These are phyloP conservation scores for Penicillium samsonianum DNA, from an alignment of 495 filamentous ascomycete genomes.

Conservation along the genomic window DNA sequence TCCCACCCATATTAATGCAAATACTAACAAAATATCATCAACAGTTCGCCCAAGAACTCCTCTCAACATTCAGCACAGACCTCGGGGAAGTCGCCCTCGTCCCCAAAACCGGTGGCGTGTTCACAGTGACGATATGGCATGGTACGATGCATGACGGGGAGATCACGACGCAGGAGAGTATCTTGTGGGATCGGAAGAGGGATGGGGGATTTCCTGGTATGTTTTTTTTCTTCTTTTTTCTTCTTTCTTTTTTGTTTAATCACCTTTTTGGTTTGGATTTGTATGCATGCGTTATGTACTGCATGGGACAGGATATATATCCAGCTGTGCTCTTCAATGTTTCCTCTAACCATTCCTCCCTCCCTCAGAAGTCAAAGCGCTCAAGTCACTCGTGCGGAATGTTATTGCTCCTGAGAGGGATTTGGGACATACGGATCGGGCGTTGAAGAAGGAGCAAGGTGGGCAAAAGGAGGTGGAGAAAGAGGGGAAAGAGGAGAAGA, in stretches of 20 bases:
- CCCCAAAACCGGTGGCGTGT: constrained; percentile 81
- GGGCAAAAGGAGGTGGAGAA: constrained; percentile 6
- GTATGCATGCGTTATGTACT: not conserved
- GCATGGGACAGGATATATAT: not conserved
- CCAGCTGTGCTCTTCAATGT: not conserved
- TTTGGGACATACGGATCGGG: constrained; percentile 79
- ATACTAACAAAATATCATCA: constrained; percentile 2
- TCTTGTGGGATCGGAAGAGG: constrained; percentile 86
- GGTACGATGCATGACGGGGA: constrained; percentile 5
- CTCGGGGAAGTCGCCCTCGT: constrained; percentile 91
- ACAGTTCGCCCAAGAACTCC: constrained; percentile 93
- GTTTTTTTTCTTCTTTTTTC: constrained; percentile 23
- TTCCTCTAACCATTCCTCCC: constrained; percentile 10
- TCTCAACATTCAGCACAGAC: constrained; percentile 87
- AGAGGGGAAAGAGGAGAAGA: not conserved
- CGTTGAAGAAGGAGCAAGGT: constrained; percentile 33
- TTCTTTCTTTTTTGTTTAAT: constrained; percentile 6
- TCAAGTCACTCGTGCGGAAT: constrained; percentile 89
- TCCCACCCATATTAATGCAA: not conserved
- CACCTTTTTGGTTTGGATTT: no score
- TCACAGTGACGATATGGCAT: constrained; percentile 66
- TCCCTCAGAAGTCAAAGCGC: constrained; percentile 70
- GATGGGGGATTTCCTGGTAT: constrained; percentile 90
- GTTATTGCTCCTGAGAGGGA: constrained; percentile 73
- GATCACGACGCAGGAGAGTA: constrained; percentile 37